Evolutionary conservation across 2,329 filamentous ascomycete genomes (phyloP).

Genomic region (Penicillium psychrosexuale): DNA sequence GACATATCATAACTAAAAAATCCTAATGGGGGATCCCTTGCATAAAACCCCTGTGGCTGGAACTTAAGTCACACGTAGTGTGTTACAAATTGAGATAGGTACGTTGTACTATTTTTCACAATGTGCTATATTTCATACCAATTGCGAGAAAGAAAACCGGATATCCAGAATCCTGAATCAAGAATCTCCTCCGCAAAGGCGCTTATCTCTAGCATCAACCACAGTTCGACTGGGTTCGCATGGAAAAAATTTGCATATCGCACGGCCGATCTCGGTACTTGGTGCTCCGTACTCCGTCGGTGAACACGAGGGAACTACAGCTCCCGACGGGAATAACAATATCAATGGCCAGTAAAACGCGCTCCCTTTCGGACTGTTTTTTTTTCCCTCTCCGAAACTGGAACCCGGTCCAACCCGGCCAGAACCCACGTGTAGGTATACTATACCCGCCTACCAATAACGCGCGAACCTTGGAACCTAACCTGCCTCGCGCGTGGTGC

Average conservation of each 20-base stretch:
- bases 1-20: constrained; percentile 8
- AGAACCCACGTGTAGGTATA: not conserved
- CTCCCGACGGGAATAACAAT: not conserved
- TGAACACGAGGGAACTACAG: not conserved
- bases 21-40: constrained; percentile 8
- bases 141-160: not conserved
- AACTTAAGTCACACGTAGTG: not conserved
- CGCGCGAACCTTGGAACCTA: not conserved
- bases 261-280: not conserved
- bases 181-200: not conserved
- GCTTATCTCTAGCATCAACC: not conserved
- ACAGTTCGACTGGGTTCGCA: not conserved
- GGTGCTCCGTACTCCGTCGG: not conserved
- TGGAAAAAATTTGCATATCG: not conserved
- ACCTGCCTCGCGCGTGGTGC: not conserved
- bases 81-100: not conserved
- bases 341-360: not conserved
- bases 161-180: not conserved
- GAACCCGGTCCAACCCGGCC: too few relatives aligned
- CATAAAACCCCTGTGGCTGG: not conserved
- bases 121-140: not conserved
- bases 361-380: not conserved
- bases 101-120: not conserved
- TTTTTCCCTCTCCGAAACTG: too few relatives aligned
- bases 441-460: not conserved